A percentile compares a stretch with the other conserved stretches of the same genome.
These are phyloP conservation scores for Diplocarpon rosae DNA, from an alignment of 2,329 filamentous ascomycete genomes.

Conservation along the genomic window DNA sequence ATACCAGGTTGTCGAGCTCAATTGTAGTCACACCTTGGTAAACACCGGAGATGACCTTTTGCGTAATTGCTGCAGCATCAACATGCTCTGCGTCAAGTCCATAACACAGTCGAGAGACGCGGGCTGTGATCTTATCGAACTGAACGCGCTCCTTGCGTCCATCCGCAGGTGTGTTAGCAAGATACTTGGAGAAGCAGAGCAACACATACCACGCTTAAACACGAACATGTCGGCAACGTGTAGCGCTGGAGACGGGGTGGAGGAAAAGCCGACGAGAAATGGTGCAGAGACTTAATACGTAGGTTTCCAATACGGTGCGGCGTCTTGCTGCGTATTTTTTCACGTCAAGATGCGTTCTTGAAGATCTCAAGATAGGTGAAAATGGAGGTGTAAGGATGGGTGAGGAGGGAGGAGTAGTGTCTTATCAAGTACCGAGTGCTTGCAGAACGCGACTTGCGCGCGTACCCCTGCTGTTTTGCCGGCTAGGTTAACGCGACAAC, in stretches of 20 bases:
- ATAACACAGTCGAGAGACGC: conserved; percentile 95
- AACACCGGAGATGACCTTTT: conserved; percentile 98
- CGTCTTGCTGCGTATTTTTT: conserved; percentile 7
- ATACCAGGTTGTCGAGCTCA: conserved; percentile 91
- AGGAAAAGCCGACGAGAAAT: conserved; percentile 5
- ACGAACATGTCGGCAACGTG: conserved; percentile 26
- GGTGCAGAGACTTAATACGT: conserved; percentile 9
- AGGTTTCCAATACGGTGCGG: conserved; percentile 4
- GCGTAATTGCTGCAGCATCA: conserved; percentile 94
- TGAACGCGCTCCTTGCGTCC: conserved; percentile 99
- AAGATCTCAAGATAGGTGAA: conserved; percentile 5
- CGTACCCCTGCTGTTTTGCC: conserved; percentile 11
- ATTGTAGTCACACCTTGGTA: conserved; percentile 96
- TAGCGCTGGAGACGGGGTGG: conserved; percentile 5
- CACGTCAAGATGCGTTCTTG: conserved; percentile 3
- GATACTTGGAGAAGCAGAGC: not conserved
- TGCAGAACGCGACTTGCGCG: conserved; percentile 15
- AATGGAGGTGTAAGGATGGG: conserved; percentile 7
- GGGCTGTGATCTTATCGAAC: conserved; percentile 99
- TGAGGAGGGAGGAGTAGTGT: conserved; percentile 7
- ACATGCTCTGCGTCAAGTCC: conserved; percentile 92
- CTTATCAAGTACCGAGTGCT: conserved; percentile 7
- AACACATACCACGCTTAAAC: conserved; percentile 28
- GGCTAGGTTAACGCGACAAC: conserved; percentile 14
- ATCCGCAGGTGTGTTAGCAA: conserved; percentile 44